These are phyloP conservation scores for Phaeosphaeria sp. DNA, from an alignment of 2,329 filamentous ascomycete species.

Conservation along the genomic window DNA sequence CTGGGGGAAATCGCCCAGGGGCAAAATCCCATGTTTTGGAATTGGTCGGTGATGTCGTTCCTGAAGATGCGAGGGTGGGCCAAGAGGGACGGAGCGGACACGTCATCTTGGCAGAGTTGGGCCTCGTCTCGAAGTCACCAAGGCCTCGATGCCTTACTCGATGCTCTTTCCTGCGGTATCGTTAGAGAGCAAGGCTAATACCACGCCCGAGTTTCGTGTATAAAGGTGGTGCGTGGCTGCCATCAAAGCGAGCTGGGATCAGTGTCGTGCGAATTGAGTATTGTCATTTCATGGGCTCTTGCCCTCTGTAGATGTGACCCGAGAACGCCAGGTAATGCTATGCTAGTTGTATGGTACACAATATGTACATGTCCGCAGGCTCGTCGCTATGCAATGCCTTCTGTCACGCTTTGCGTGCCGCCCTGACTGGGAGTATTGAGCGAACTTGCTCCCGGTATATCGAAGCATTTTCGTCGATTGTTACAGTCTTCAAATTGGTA, in stretches of 20 bases:
- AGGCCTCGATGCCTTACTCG: not conserved
- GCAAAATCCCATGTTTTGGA: not conserved
- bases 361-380: conserved; percentile 18
- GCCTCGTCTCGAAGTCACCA: conserved; percentile 5
- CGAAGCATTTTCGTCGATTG: not conserved
- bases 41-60: not conserved
- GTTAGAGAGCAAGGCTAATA: not conserved
- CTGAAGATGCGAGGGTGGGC: conserved; percentile 1
- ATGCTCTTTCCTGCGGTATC: too few species aligned
- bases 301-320: not conserved
- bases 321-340: conserved; percentile 36
- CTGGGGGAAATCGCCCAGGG: not conserved
- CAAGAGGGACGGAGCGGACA: conserved; percentile 11
- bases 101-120: conserved; percentile 4
- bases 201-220: not conserved
- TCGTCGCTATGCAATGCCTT: not conserved
- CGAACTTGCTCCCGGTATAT: not conserved
- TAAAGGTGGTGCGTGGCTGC: not conserved
- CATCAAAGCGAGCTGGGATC: not conserved
- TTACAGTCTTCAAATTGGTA: not conserved
- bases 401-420: not conserved
- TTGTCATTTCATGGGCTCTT: not conserved
- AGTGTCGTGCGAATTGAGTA: not conserved
- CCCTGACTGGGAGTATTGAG: not conserved
- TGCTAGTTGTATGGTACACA: conserved; percentile 31